A percentile compares a stretch with the other conserved stretches of the same genome.
These are phyloP conservation scores for Cercospora nicotianae DNA, from an alignment of 2,329 filamentous ascomycete species.

Conservation along the genomic window DNA sequence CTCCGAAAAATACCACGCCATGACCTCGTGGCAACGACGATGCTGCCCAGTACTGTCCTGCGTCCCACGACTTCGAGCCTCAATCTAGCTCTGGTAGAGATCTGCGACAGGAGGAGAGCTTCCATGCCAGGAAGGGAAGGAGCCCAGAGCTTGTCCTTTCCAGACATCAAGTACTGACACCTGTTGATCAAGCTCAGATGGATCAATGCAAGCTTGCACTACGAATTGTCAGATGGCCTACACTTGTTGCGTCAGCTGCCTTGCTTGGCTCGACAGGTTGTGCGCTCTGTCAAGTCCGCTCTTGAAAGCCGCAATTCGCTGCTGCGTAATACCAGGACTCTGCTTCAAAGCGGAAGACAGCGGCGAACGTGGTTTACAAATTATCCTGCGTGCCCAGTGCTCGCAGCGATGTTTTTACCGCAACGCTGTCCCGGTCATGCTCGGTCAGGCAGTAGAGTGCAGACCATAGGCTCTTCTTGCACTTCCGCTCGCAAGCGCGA, in stretches of 20 bases:
- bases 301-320: neutral
- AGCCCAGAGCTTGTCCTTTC: neutral
- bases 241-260: neutral
- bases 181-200: neutral
- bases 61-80: neutral
- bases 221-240: neutral
- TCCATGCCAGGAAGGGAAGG: neutral
- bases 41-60: neutral
- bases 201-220: neutral
- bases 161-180: neutral
- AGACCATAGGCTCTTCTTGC: neutral
- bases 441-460: neutral
- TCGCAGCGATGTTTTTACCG: neutral
- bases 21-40: neutral
- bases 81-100: neutral
- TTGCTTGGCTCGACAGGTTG: neutral
- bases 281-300: neutral
- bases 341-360: neutral
- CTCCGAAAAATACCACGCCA: neutral
- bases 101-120: neutral
- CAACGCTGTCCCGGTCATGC: neutral
- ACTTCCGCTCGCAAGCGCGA: slow-evolving; percentile 2
- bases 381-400: neutral
- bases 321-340: neutral
- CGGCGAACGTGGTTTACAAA: neutral